Evolutionary conservation across 768 basidiomycete genomes (phyloP).

Genomic region (Boletus pseudo-olivaceus): DNA sequence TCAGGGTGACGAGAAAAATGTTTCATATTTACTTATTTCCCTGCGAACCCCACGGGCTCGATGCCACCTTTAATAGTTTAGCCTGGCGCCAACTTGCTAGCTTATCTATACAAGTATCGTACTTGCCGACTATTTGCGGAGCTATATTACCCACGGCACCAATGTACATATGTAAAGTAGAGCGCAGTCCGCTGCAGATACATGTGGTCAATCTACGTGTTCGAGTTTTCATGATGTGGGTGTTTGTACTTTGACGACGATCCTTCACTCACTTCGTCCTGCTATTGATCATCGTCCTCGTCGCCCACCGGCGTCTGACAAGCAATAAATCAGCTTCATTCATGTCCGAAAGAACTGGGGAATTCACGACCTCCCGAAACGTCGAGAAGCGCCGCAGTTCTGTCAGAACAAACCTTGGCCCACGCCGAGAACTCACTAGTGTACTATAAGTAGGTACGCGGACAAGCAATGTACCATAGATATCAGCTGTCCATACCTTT

Average conservation of each 20-base stretch:
- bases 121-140: constrained; percentile 16
- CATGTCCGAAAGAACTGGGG: constrained; percentile 21
- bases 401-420: background rate
- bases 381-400: constrained; percentile 1
- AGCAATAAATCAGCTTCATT: constrained; percentile 12
- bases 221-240: background rate
- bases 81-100: constrained; percentile 18
- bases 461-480: background rate
- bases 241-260: constrained; percentile 9
- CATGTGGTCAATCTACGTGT: background rate
- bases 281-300: constrained; percentile 16
- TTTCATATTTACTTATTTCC: constrained; percentile 10
- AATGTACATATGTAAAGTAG: constrained; percentile 21
- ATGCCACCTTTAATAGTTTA: constrained; percentile 3
- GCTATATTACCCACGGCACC: background rate
- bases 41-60: constrained; percentile 8
- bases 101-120: constrained; percentile 23
- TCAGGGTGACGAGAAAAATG: constrained; percentile 9
- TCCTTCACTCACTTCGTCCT: constrained; percentile 10
- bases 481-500: background rate
- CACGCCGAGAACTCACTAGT: background rate
- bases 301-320: constrained; percentile 4
- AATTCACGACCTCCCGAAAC: constrained; percentile 4
- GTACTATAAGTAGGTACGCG: background rate
- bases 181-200: constrained; percentile 2